Evolutionary conservation across 139 green algal species (phyloP).

Genomic region (Monoraphidium neglectum): DNA sequence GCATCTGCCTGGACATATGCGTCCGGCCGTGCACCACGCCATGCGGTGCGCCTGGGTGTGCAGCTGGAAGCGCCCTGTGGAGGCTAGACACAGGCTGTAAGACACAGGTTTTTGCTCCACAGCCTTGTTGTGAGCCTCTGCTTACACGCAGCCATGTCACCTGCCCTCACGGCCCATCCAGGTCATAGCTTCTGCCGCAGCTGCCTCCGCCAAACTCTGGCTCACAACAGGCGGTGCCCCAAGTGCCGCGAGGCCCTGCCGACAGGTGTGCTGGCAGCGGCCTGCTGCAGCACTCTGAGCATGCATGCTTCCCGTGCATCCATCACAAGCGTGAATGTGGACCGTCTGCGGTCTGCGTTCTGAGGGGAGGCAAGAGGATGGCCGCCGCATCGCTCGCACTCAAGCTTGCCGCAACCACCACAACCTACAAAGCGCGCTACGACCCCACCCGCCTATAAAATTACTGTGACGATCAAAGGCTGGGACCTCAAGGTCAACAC

Average conservation of each 20-base stretch:
- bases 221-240: conserved; percentile 35
- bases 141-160: too few relatives aligned
- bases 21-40: conserved; percentile 49
- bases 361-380: neutral
- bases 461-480: conserved; percentile 7
- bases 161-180: neutral
- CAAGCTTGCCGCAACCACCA: neutral
- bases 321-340: too few relatives aligned
- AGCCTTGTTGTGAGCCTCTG: too few relatives aligned
- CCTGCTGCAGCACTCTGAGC: neutral
- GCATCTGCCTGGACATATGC: conserved; percentile 57
- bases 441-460: neutral
- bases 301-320: neutral
- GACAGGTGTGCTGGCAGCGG: too few relatives aligned
- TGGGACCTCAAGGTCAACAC: conserved; percentile 40
- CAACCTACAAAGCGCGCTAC: neutral
- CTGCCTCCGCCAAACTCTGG: conserved; percentile 27
- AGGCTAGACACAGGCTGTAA: too few relatives aligned
- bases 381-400: neutral
- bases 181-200: conserved; percentile 35
- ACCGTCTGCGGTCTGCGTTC: too few relatives aligned
- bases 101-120: too few relatives aligned
- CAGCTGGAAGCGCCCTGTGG: too few relatives aligned
- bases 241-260: conserved; percentile 38
- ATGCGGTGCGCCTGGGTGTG: conserved; percentile 41